phyloP scores from a whole-genome alignment of 371 early-diverging fungal species.

The Syncephalastrum monosporum region DNA sequence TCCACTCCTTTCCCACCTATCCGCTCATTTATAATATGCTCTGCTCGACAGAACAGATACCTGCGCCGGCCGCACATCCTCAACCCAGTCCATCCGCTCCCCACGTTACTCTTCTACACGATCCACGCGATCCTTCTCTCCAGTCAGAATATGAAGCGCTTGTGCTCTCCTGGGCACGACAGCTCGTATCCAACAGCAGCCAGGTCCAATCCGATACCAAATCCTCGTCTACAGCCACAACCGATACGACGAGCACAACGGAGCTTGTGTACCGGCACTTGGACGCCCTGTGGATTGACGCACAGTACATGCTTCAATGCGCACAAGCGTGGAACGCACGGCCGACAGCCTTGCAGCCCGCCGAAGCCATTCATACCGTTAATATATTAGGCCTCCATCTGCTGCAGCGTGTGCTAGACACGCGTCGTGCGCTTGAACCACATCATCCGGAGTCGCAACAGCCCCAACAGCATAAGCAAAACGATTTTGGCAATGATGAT shows the following conservation, averaged over 20 bases:
- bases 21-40: conserved; percentile 9
- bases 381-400: conserved; percentile 34
- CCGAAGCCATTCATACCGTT: conserved; percentile 40
- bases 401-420: conserved; percentile 36
- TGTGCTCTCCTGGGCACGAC: conserved; percentile 30
- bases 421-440: conserved; percentile 24
- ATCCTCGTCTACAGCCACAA: too few species aligned
- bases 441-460: background rate
- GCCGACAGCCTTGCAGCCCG: conserved; percentile 15
- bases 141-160: conserved; percentile 38
- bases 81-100: conserved; percentile 1
- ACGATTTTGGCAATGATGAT: background rate
- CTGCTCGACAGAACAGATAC: conserved; percentile 12
- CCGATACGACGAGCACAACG: conserved; percentile 6
- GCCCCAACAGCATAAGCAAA: background rate
- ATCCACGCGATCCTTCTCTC: conserved; percentile 17
- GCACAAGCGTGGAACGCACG: conserved; percentile 43
- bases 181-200: conserved; percentile 16
- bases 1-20: too few species aligned
- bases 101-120: conserved; percentile 9
- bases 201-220: background rate
- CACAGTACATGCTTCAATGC: conserved; percentile 42
- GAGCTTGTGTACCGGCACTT: conserved; percentile 33
- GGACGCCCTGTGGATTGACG: conserved; percentile 43
- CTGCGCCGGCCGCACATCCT: conserved; percentile 15